Evolutionary conservation across 495 filamentous ascomycete species (phyloP).

Genomic region (Acidiella bohemica): DNA sequence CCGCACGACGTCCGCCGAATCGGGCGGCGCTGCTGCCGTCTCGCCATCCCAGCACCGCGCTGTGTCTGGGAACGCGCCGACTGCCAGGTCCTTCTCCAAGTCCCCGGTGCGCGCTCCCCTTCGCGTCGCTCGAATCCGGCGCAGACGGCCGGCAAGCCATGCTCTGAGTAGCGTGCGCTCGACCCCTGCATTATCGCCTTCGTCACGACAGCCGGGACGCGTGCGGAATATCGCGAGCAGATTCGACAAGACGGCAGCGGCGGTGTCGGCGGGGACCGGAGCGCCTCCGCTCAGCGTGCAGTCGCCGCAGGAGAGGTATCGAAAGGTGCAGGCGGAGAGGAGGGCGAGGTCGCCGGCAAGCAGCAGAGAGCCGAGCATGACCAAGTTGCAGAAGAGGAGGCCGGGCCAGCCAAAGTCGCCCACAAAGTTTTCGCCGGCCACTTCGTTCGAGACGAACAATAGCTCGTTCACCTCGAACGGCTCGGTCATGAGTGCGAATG

Average conservation of each 20-base stretch:
- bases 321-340: conserved; percentile 9
- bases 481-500: conserved; percentile 12
- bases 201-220: conserved; percentile 33
- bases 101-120: conserved; percentile 6
- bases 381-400: conserved; percentile 16
- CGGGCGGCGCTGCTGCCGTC: neutral
- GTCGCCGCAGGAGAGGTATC: conserved; percentile 9
- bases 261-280: neutral
- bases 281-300: conserved; percentile 2
- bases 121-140: conserved; percentile 2
- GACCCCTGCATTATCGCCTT: conserved; percentile 12
- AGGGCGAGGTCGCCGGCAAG: conserved; percentile 6
- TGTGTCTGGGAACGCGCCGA: no score
- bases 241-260: conserved; percentile 37
- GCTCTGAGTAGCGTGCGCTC: conserved; percentile 12
- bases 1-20: neutral
- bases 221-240: conserved; percentile 50
- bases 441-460: conserved; percentile 14
- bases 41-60: neutral
- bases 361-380: conserved; percentile 5
- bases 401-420: conserved; percentile 13
- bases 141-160: conserved; percentile 1
- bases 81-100: conserved; percentile 4
- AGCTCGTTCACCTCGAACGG: conserved; percentile 13
- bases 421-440: conserved; percentile 7